These are phyloP conservation scores for Alternaria triticina DNA, from an alignment of 2,329 filamentous ascomycete genomes.

Conservation along the genomic window DNA sequence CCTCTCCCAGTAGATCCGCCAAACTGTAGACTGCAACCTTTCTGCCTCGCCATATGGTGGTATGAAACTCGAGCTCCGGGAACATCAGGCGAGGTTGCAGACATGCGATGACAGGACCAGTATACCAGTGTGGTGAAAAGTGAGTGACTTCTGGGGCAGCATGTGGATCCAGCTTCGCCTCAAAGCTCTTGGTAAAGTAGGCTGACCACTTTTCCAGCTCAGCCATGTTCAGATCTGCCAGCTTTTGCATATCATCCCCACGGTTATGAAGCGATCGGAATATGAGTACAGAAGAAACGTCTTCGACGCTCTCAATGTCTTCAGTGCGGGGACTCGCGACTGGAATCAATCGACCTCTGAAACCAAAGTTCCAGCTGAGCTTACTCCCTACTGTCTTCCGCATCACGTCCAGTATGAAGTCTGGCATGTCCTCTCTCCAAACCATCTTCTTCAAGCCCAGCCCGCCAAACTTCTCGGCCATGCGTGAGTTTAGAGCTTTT, in stretches of 20 bases:
- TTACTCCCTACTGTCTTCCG: constrained; percentile 44
- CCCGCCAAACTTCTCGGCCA: constrained; percentile 44
- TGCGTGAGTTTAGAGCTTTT: constrained; percentile 28
- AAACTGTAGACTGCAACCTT: constrained; percentile 46
- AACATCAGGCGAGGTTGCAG: constrained; percentile 36
- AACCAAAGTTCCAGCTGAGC: constrained; percentile 45
- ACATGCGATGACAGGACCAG: constrained; percentile 31
- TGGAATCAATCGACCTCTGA: constrained; percentile 28
- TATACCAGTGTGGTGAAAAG: constrained; percentile 34
- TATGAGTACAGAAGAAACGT: constrained; percentile 38
- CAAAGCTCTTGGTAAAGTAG: constrained; percentile 23
- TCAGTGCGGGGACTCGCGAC: constrained; percentile 25
- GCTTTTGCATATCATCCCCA: constrained; percentile 30
- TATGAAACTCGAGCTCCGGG: constrained; percentile 40
- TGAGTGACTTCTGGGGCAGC: constrained; percentile 28
- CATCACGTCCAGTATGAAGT: constrained; percentile 49
- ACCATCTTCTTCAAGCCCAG: constrained; percentile 44
- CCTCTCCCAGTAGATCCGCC: constrained; percentile 41
- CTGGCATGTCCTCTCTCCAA: constrained; percentile 58
- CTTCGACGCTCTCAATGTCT: constrained; percentile 33
- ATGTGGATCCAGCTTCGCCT: constrained; percentile 34
- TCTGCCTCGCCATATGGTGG: constrained; percentile 35
- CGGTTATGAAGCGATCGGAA: constrained; percentile 32
- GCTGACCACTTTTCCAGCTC: constrained; percentile 32
- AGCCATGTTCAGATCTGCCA: constrained; percentile 16